phyloP scores from a whole-genome alignment of 2,329 filamentous ascomycete genomes.

The Phaeophleospora eucalypticola region DNA sequence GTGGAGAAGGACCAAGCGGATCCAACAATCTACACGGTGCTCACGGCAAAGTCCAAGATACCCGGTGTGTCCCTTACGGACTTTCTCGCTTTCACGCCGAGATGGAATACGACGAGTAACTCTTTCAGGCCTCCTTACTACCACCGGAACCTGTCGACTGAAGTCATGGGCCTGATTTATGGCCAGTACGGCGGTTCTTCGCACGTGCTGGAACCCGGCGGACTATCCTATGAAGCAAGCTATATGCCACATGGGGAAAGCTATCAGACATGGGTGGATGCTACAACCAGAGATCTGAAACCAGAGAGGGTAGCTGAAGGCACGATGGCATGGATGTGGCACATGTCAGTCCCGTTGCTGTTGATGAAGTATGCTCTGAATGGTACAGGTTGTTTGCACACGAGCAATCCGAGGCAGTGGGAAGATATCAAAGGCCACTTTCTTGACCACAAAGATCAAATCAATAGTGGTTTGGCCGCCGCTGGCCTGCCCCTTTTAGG shows the following conservation, averaged over 20 bases:
- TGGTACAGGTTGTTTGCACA: constrained; percentile 10
- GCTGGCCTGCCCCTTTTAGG: constrained; percentile 5
- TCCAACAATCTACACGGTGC: constrained; percentile 61
- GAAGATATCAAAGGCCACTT: constrained; percentile 12
- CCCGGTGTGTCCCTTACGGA: constrained; percentile 56
- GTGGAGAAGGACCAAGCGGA: constrained; percentile 60
- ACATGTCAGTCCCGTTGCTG: constrained; percentile 10
- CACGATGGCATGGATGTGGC: constrained; percentile 16
- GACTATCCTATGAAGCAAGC: constrained; percentile 14
- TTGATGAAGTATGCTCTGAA: constrained; percentile 10
- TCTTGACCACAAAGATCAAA: constrained; percentile 9
- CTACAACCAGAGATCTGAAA: constrained; percentile 10
- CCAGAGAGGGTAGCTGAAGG: constrained; percentile 13
- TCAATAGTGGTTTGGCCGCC: constrained; percentile 9
- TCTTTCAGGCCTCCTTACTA: constrained; percentile 69
- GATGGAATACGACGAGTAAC: constrained; percentile 63
- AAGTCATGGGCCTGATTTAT: constrained; percentile 57
- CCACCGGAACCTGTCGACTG: constrained; percentile 62
- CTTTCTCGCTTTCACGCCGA: constrained; percentile 66
- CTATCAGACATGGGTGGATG: constrained; percentile 12
- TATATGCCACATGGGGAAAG: constrained; percentile 20
- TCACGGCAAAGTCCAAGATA: constrained; percentile 54
- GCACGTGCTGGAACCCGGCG: constrained; percentile 36
- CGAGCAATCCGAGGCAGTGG: constrained; percentile 6
- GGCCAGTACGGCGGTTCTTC: constrained; percentile 50